Conservation (phyloP, 495 filamentous ascomycete genomes). For the Trichoderma gamsii region DNA sequence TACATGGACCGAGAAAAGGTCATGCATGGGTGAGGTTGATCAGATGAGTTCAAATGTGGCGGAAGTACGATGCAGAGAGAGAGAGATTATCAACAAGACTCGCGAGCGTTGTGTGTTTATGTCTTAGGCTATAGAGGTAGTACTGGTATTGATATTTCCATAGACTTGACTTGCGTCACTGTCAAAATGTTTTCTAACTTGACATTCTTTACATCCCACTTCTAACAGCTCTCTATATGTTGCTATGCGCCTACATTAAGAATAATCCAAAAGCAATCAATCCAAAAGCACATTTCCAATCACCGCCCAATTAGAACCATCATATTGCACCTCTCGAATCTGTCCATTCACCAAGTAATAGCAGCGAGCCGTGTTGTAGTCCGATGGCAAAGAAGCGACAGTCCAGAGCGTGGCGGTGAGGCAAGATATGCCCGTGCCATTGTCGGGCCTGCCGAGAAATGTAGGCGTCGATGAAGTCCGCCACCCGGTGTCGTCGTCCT, state of each 20-base stretch:
- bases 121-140: no score
- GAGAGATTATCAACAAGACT: no score
- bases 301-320: neutral
- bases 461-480: neutral
- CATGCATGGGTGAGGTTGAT: neutral
- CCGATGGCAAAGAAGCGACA: neutral
- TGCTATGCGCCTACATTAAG: neutral
- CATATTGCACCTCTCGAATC: neutral
- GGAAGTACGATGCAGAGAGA: no score
- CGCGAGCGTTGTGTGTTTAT: no score
- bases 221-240: no score
- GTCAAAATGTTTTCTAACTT: no score
- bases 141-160: no score
- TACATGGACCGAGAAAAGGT: neutral
- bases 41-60: no score
- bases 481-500: neutral
- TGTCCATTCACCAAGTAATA: neutral
- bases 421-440: slow-evolving; percentile 1
- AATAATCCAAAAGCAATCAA: neutral
- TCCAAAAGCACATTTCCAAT: neutral
- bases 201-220: no score
- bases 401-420: neutral
- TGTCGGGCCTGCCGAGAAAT: neutral
- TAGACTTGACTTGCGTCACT: no score
- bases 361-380: neutral